Base-by-base conservation (phyloP, 2,329 filamentous ascomycete species). In the Cordyceps cicadae region DNA sequence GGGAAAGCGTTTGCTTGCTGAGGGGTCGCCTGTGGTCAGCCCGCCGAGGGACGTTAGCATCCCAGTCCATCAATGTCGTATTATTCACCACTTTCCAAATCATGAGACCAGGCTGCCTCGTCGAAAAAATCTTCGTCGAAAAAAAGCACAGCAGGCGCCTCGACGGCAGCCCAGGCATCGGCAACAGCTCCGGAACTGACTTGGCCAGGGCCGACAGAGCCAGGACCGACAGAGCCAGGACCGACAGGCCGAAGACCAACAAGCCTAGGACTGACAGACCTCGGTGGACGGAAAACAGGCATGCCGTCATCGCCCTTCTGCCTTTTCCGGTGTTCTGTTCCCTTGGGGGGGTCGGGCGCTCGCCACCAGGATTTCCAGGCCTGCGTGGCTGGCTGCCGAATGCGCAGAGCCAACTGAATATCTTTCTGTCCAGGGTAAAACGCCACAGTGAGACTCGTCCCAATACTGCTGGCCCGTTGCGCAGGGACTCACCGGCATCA, bases 361-460 rank as follows among this genome's bases (percentile, higher is more conserved):
- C 39, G 39, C 39, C 39, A 15, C 39, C 39, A 43, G 39, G 39
- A 43, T 43, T 7, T n/a, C 15, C 39, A 43, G 15, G 39, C 39
- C 39, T n/a, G 17, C 14, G 39, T 43, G 39, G 39, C 17, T 43
- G 39, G 39, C 14, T 87, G 87, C 56, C 87, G 79, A 90, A 90
- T 89, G 66, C 87, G 77, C 68, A 87, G 77, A n/a, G 92, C 92
- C 64, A 96, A 82, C 77, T 96, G 91, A 69, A 96, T 94, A 76
- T 96, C 92, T 77, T 94, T 94, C 75, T 91, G 89, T 88, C 92
- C 90, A 69, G 32, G 26, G 29, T 32, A 52, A 32, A 32, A 32
- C 5, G 39, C 39, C 39, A 43, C 39, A 43, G 39, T 43, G 39
- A 43, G 39, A 43, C 39, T 43, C 17, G 39, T 6, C 39, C 39